These are phyloP conservation scores for Jackrogersella multiformis DNA, from an alignment of 495 filamentous ascomycete species.

Conservation along the genomic window DNA sequence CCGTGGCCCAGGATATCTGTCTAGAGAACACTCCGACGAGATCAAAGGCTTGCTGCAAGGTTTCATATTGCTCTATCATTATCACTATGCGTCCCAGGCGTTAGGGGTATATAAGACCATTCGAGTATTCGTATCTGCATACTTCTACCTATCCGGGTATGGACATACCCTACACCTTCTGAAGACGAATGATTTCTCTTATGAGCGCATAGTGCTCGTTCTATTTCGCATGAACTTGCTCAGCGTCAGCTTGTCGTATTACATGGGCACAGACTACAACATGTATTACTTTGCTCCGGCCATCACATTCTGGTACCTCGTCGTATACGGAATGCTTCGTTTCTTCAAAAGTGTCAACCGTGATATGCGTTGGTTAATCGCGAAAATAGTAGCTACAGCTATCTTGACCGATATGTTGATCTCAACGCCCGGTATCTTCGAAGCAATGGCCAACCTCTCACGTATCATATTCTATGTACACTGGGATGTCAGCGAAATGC, in stretches of 20 bases:
- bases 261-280: slow-evolving; percentile 65
- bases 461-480: slow-evolving; percentile 48
- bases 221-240: slow-evolving; percentile 67
- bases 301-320: slow-evolving; percentile 68
- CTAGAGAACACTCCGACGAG: slow-evolving; percentile 66
- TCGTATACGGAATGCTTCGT: slow-evolving; percentile 61
- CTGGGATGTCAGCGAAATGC: slow-evolving; percentile 44
- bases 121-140: slow-evolving; percentile 65
- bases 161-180: slow-evolving; percentile 67
- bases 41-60: slow-evolving; percentile 74
- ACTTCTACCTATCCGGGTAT: slow-evolving; percentile 70
- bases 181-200: slow-evolving; percentile 63
- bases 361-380: slow-evolving; percentile 52
- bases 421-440: slow-evolving; percentile 55
- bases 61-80: slow-evolving; percentile 67
- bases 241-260: slow-evolving; percentile 60
- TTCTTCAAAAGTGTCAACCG: slow-evolving; percentile 52
- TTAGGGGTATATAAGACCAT: slow-evolving; percentile 64
- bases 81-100: slow-evolving; percentile 60
- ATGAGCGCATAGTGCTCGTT: slow-evolving; percentile 57
- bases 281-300: slow-evolving; percentile 70
- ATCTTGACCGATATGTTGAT: slow-evolving; percentile 54
- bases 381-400: slow-evolving; percentile 61
- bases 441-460: slow-evolving; percentile 51
- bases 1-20: slow-evolving; percentile 53